Evolutionary conservation across 2,329 filamentous ascomycete genomes (phyloP), one percentile per base, ranked within the genome.

Genomic region (Cladosporium sp.): DNA sequence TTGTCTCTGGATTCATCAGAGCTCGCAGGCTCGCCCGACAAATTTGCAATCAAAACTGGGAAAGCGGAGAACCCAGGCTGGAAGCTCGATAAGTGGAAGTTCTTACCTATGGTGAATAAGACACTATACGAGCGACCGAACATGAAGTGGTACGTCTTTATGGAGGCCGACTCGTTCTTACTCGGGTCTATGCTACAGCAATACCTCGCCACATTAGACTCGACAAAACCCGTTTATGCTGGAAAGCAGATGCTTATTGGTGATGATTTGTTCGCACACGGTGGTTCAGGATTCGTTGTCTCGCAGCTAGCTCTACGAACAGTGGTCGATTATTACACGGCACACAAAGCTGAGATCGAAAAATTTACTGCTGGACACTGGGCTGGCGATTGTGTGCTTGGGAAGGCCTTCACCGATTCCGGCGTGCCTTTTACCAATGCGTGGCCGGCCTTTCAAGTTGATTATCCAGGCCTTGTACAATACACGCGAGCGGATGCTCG

Each of bases 101-200:
- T 67, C n/a, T 50, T 71, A 30, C 66, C 67, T 17, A 61, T 68
- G 39, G 58, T 71, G 51, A 58, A 68, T 11, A 56, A 60, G 17
- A 62, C 69, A 4, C 64, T 67, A 53, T 58, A 66, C 6, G 60
- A 68, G 44, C 59, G 65, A 29, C 74, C 75, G 2, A 64, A 78
- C 20, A 73, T 74, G 39, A 77, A 76, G 50, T 83, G 80, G 80
- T 83, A 74, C 54, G 68, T 81, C 49, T 83, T 83, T 60, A 73
- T 80, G 40, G 80, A 82, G 56, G 74, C 77, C 0, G 80, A 83
- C 59, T 81, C 79, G 0, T 82, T 79, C 56, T 63, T 82, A 34
- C 67, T 79, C 7, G 78, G 79, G 70, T 66, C 71, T 29, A 79
- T 77, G 19, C 56, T 82, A 34, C 59, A 80, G 11, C 65, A 70